phyloP scores from a whole-genome alignment of 208 protist species.

The Crithidia fasciculata region DNA sequence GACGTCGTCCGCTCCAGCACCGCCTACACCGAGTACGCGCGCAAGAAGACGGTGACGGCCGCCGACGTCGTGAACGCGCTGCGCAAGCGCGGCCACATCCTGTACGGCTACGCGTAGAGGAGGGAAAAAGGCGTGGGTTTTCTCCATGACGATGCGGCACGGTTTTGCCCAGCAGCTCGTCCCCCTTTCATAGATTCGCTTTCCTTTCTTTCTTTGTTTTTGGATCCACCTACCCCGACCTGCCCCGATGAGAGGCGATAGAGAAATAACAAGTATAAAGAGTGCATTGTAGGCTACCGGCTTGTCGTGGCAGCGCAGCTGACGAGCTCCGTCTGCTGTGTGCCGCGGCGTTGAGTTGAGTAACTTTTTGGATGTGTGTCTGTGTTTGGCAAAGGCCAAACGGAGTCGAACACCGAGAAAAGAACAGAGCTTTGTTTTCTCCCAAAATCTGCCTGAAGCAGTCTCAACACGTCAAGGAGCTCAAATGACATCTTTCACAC shows the following conservation, averaged over 20 bases:
- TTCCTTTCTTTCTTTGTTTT: constrained; percentile 18
- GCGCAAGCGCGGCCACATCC: constrained; percentile 86
- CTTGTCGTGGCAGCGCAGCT: too few relatives aligned
- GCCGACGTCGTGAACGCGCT: constrained; percentile 90
- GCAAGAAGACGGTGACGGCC: constrained; percentile 86
- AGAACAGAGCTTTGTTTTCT: too few relatives aligned
- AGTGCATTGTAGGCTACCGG: neutral
- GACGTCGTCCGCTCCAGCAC: constrained; percentile 82
- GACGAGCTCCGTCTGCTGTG: too few relatives aligned
- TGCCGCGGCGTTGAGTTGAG: too few relatives aligned
- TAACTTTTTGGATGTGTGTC: too few relatives aligned
- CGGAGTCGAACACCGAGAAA: too few relatives aligned
- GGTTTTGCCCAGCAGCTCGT: neutral
- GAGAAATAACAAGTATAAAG: neutral
- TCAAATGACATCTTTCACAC: too few relatives aligned
- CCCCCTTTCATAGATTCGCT: neutral
- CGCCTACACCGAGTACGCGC: constrained; percentile 88
- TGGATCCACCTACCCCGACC: neutral
- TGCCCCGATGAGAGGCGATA: neutral
- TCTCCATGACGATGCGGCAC: too few relatives aligned
- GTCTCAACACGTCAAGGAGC: too few relatives aligned
- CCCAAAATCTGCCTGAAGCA: too few relatives aligned
- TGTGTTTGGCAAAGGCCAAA: too few relatives aligned
- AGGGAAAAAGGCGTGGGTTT: too few relatives aligned
- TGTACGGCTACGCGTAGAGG: constrained; percentile 87